Percentiles rank a stretch among this genome's conserved stretches.
These are phyloP conservation scores for Epithemia pelagica DNA, from an alignment of 108 stramenopile genomes.

Conservation along the genomic window DNA sequence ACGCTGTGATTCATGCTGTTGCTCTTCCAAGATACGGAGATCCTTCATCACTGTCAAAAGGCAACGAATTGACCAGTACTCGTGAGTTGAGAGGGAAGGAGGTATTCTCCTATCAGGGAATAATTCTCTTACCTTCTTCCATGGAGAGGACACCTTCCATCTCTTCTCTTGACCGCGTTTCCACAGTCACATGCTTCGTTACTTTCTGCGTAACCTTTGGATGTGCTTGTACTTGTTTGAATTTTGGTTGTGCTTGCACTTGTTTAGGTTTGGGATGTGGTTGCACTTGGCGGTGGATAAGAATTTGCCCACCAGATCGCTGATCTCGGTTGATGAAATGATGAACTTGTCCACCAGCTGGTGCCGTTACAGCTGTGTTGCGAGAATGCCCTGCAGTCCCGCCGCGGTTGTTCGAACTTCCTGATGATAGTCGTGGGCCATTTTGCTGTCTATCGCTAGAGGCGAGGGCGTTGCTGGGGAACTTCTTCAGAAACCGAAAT, in stretches of 20 bases:
- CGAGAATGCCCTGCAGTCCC: not conserved
- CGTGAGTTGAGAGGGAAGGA: too few relatives aligned
- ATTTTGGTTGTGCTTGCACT: too few relatives aligned
- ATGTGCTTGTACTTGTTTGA: too few relatives aligned
- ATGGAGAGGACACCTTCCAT: not conserved
- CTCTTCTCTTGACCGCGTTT: not conserved
- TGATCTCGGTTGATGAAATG: not conserved
- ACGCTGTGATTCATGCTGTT: slow-evolving; percentile 72
- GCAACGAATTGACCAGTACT: too few relatives aligned
- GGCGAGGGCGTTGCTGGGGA: not conserved
- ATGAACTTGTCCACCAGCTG: not conserved
- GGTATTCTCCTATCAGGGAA: too few relatives aligned
- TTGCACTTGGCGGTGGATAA: not conserved
- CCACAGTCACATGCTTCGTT: not conserved
- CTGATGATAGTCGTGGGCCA: too few relatives aligned
- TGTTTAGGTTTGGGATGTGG: not conserved
- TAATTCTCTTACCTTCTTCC: not conserved
- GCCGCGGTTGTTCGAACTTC: not conserved
- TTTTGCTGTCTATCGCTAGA: not conserved
- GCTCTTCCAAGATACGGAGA: slow-evolving; percentile 71
- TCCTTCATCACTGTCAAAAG: slow-evolving; percentile 53
- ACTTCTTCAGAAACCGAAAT: not conserved
- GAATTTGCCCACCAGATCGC: not conserved
- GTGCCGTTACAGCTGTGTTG: not conserved
- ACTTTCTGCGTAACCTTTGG: not conserved